Conservation (phyloP, 495 filamentous ascomycete genomes). For the Chaetomidium leptoderma region DNA sequence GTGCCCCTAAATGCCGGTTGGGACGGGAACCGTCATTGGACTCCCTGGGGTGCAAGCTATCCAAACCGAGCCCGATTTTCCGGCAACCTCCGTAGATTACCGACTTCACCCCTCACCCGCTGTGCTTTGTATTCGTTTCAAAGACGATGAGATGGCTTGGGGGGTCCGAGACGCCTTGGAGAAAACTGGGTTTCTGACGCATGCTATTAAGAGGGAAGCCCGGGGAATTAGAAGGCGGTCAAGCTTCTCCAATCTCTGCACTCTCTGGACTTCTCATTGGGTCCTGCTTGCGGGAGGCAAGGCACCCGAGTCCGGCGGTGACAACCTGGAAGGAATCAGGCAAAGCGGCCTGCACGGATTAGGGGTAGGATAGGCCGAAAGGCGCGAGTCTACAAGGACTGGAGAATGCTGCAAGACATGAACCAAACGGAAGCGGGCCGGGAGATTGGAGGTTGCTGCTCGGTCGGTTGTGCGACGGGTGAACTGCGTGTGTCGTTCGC, state of each 20-base stretch:
- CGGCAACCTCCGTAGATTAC: too few species aligned
- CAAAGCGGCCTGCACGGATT: background rate
- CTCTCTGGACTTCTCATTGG: background rate
- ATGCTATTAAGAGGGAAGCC: too few species aligned
- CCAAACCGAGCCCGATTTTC: too few species aligned
- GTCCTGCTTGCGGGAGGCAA: background rate
- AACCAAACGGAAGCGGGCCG: conserved; percentile 14
- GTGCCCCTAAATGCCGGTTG: too few species aligned
- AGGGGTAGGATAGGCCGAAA: background rate
- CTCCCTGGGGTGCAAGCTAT: too few species aligned
- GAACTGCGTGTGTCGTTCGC: background rate
- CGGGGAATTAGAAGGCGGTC: background rate
- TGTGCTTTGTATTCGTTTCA: too few species aligned
- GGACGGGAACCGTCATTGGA: too few species aligned
- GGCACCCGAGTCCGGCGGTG: background rate
- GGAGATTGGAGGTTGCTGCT: background rate
- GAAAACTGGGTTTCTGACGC: too few species aligned
- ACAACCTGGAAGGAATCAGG: too few species aligned
- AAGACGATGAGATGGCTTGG: too few species aligned
- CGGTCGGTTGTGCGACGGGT: background rate
- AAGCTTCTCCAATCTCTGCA: background rate
- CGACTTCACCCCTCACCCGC: too few species aligned
- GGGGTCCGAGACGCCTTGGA: too few species aligned
- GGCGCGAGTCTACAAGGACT: background rate
- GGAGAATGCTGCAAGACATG: background rate